phyloP scores from a whole-genome alignment of 2,329 filamentous ascomycete genomes.

The Aspergillus terreus region DNA sequence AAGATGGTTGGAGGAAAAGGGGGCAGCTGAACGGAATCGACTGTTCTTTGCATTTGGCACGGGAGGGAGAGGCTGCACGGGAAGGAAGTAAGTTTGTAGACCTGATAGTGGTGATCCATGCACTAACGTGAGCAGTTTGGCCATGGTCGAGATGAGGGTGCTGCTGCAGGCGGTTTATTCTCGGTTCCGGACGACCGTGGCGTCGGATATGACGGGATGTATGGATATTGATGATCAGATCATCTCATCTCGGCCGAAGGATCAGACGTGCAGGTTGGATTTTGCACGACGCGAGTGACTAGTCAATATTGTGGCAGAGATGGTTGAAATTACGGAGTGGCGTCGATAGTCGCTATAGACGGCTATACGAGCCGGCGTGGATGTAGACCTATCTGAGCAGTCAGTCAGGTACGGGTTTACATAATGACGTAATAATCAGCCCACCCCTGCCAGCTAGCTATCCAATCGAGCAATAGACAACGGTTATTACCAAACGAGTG shows the following conservation, averaged over 20 bases:
- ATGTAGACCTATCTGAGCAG: no score
- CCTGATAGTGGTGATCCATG: neutral
- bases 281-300: conserved; percentile 13
- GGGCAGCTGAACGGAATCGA: conserved; percentile 42
- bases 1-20: conserved; percentile 34
- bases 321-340: no score
- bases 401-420: no score
- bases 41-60: conserved; percentile 64
- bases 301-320: no score
- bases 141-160: conserved; percentile 65
- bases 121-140: conserved; percentile 43
- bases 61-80: conserved; percentile 59
- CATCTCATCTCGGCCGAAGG: conserved; percentile 61
- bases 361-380: no score
- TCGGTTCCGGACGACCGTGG: conserved; percentile 49
- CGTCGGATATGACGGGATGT: conserved; percentile 53
- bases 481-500: no score
- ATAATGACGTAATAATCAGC: no score
- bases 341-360: no score
- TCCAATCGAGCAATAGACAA: no score
- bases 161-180: conserved; percentile 62
- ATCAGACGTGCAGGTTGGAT: conserved; percentile 55
- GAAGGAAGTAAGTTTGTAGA: conserved; percentile 49
- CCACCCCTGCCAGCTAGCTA: no score
- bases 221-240: conserved; percentile 67